Conservation (phyloP, 2,329 filamentous ascomycete genomes). For the Penicillium sp. region DNA sequence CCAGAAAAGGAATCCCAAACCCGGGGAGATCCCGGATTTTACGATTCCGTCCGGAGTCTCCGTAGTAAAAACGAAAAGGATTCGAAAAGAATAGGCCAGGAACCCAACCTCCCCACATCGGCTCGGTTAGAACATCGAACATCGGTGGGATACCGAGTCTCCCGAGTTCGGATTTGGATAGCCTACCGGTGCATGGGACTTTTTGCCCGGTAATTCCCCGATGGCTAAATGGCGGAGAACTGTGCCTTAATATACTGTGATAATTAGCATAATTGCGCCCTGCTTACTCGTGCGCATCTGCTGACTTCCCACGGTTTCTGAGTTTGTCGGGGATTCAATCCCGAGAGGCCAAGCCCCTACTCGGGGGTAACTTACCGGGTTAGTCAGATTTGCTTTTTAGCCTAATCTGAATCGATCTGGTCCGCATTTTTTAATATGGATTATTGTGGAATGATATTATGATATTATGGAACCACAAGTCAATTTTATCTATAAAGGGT, state of each 20-base stretch:
- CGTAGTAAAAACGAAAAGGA: neutral
- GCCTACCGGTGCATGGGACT: neutral
- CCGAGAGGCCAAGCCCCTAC: neutral
- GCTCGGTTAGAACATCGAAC: slow-evolving; percentile 8
- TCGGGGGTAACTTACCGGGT: neutral
- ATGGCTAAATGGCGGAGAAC: slow-evolving; percentile 1
- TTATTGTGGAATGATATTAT: no score
- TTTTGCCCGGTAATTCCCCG: slow-evolving; percentile 7
- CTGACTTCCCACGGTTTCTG: neutral
- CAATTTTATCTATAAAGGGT: neutral
- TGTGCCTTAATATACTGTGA: neutral
- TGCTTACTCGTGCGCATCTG: neutral
- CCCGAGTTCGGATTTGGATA: slow-evolving; percentile 8
- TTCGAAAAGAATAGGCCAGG: slow-evolving; percentile 2
- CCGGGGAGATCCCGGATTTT: neutral
- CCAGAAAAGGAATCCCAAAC: neutral
- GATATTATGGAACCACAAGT: neutral
- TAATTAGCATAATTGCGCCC: neutral
- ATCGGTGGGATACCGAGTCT: slow-evolving; percentile 12
- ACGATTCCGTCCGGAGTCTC: neutral
- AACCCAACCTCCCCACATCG: slow-evolving; percentile 13
- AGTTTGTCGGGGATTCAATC: neutral
- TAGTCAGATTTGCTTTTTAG: neutral
- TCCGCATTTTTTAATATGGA: neutral
- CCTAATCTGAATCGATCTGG: neutral